Evolutionary conservation across 192 early-diverging fungal genomes (phyloP).

Genomic region (Coemansia sp.): DNA sequence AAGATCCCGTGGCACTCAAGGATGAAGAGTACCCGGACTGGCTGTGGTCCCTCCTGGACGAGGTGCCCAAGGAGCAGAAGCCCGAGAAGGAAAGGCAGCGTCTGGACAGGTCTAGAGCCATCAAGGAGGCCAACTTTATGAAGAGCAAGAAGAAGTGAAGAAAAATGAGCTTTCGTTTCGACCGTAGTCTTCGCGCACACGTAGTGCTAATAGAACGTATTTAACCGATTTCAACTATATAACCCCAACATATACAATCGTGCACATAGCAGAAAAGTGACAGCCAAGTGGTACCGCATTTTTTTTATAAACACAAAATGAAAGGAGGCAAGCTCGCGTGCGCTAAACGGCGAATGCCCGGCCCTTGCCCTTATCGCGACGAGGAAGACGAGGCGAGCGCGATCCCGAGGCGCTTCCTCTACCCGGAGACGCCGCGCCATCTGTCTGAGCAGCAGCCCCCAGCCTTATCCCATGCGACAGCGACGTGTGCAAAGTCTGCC

Average conservation of each 20-base stretch:
- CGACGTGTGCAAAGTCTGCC: constrained; percentile 37
- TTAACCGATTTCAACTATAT: too few relatives aligned
- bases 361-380: constrained; percentile 43
- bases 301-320: not conserved
- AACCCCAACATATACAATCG: too few relatives aligned
- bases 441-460: not conserved
- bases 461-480: constrained; percentile 20
- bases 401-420: not conserved
- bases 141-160: constrained; percentile 69
- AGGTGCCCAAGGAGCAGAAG: constrained; percentile 18
- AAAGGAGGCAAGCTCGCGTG: not conserved
- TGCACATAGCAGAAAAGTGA: too few relatives aligned
- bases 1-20: constrained; percentile 79
- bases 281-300: too few relatives aligned
- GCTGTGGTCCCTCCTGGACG: constrained; percentile 86
- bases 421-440: not conserved
- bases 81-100: constrained; percentile 59
- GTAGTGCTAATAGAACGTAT: too few relatives aligned
- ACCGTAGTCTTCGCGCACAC: not conserved
- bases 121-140: constrained; percentile 74
- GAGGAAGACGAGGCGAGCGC: constrained; percentile 8
- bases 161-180: constrained; percentile 51
- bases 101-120: constrained; percentile 57
- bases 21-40: constrained; percentile 89
- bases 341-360: constrained; percentile 26